Percentiles rank a stretch among this genome's conserved stretches.
phyloP scores from a whole-genome alignment of 108 stramenopile genomes.

The Skeletonema potamos region DNA sequence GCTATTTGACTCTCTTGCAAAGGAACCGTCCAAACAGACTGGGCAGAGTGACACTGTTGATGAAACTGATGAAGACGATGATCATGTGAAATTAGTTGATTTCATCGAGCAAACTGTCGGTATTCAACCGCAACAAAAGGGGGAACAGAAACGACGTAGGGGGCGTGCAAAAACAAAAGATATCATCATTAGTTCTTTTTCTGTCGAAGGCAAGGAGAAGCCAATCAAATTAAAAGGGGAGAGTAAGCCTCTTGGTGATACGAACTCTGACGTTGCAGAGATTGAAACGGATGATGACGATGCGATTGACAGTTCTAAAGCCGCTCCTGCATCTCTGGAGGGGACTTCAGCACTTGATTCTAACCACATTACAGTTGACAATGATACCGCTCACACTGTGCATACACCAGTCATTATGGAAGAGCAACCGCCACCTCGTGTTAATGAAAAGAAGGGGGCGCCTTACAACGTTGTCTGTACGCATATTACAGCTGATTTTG shows the following conservation, averaged over 20 bases:
- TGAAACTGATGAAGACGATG: slow-evolving; percentile 1
- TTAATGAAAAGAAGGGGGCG: slow-evolving; percentile 38
- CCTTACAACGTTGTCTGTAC: slow-evolving; percentile 85
- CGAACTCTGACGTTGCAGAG: not conserved
- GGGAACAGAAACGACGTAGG: slow-evolving; percentile 14
- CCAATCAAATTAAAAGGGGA: slow-evolving; percentile 8
- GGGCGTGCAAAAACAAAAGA: not conserved
- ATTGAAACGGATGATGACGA: not conserved
- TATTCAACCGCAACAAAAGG: slow-evolving; percentile 7
- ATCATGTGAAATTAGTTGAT: slow-evolving; percentile 32
- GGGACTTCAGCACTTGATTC: not conserved
- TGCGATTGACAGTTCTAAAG: not conserved
- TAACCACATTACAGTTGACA: not conserved
- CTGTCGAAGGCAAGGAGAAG: slow-evolving; percentile 6
- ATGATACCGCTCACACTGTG: not conserved
- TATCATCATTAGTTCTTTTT: not conserved
- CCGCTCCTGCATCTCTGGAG: not conserved
- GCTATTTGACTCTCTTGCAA: slow-evolving; percentile 13
- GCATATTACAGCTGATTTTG: slow-evolving; percentile 89
- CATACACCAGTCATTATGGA: slow-evolving; percentile 28
- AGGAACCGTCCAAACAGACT: not conserved
- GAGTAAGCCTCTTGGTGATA: not conserved
- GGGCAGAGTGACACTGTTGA: not conserved
- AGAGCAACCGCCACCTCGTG: slow-evolving; percentile 44
- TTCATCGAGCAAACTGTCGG: slow-evolving; percentile 43